Base-by-base conservation (phyloP, 148 eudicot species). In the Rhododendron griersonianum region DNA sequence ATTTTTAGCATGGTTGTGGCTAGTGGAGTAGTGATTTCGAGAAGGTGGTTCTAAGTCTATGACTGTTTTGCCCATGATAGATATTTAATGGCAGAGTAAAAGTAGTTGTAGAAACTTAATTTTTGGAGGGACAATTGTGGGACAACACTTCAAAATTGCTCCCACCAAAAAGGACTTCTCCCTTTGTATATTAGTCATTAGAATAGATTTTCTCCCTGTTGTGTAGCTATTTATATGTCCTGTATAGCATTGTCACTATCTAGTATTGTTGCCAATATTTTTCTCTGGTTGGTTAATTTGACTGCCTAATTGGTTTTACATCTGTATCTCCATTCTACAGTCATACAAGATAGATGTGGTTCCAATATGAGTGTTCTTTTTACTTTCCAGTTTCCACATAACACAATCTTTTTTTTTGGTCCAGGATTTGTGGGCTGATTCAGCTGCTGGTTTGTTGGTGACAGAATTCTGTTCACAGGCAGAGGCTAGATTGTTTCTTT, bases 361-460 rank as follows among this genome's bases (percentile, higher is more conserved):
- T 25, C 28, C 74, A 25, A 11, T 10, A 67, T 10, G 69, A 61
- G 69, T 61, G 67, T 23, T 61, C 25, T 25, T 67, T 67, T 67
- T 25, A 67, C 30, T 25, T 67, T 30, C 75, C 75, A 67, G 14
- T 25, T 67, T 30, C 75, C 75, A 50, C 23, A 15, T 53, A 33
- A 81, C 41, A 19, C 25, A 16, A 28, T 53, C 35, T 3, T 55
- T 25, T 81, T 44, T 53, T 81, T 53, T 30, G 14, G 83, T 81
- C 13, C 67, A 81, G 83, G 83, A 19, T 81, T 53, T 53, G n/a
- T 51, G 35, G 65, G 55, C 25, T 82, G 48, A 82, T 82, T 61
- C 30, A 35, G 84, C 73, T 59, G 84, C 45, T 33, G 84, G 19
- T 19, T 16, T 37, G 41, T 51, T 14, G 11, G 11, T 10, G 23